Conservation (phyloP, 2,329 filamentous ascomycete species). For the Byssochlamys sp. region DNA sequence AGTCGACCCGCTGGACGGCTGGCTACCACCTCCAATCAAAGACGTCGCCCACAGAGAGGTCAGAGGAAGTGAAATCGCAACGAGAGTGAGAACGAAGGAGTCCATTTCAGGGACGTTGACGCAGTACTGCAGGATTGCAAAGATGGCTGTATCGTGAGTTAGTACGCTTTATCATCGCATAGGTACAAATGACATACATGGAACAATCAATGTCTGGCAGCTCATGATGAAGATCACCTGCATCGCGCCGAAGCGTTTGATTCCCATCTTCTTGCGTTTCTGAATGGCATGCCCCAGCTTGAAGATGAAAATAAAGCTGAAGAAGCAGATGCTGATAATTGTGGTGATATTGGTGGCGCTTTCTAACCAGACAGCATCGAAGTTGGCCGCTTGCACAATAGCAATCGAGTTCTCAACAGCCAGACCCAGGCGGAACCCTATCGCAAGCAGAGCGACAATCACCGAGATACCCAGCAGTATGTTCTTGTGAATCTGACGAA, state of each 20-base stretch:
- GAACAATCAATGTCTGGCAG: slow-evolving; percentile 56
- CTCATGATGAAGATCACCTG: slow-evolving; percentile 60
- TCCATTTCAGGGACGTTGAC: slow-evolving; percentile 44
- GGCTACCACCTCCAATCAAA: slow-evolving; percentile 14
- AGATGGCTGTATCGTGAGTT: slow-evolving; percentile 43
- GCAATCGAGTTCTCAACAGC: slow-evolving; percentile 40
- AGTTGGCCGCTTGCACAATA: slow-evolving; percentile 25
- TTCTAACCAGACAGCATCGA: slow-evolving; percentile 30
- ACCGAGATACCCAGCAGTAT: slow-evolving; percentile 40
- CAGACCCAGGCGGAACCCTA: slow-evolving; percentile 46
- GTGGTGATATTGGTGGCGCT: slow-evolving; percentile 42
- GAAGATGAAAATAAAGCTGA: slow-evolving; percentile 51
- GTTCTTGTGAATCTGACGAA: slow-evolving; percentile 33
- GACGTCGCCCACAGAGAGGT: slow-evolving; percentile 56
- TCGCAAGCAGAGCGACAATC: slow-evolving; percentile 41
- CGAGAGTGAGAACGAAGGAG: slow-evolving; percentile 47
- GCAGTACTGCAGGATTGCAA: slow-evolving; percentile 50
- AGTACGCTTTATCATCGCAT: slow-evolving; percentile 4
- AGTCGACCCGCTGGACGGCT: background rate
- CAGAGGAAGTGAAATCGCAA: slow-evolving; percentile 55
- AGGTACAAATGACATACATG: slow-evolving; percentile 38
- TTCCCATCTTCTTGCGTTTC: slow-evolving; percentile 46
- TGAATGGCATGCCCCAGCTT: slow-evolving; percentile 53
- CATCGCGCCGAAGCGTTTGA: slow-evolving; percentile 55
- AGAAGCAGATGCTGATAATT: slow-evolving; percentile 51